Evolutionary conservation across 331 rosid species (phyloP).

Genomic region (Arachis monticola): DNA sequence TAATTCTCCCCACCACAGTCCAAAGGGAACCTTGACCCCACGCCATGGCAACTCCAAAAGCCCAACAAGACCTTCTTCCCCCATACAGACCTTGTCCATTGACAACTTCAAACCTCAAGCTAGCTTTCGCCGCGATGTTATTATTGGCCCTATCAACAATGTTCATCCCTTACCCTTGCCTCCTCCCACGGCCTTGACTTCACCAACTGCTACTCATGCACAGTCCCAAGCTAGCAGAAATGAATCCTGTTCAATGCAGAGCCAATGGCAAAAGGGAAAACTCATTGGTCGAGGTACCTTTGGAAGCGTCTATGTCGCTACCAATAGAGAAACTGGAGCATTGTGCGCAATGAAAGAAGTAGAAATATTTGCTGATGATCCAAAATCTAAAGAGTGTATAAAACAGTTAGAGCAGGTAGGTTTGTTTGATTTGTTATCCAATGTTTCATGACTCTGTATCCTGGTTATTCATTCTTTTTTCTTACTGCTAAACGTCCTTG

Average conservation of each 20-base stretch:
- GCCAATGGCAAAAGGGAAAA: conserved; percentile 92
- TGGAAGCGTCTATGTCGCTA: conserved; percentile 89
- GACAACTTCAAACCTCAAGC: conserved; percentile 38
- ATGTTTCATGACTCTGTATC: background rate
- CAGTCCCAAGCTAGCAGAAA: conserved; percentile 50
- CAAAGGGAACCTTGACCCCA: conserved; percentile 50
- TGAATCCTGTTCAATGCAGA: conserved; percentile 61
- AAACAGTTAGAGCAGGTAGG: conserved; percentile 91
- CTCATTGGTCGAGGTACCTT: conserved; percentile 97
- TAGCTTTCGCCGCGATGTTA: conserved; percentile 58
- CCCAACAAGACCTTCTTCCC: conserved; percentile 63
- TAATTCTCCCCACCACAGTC: conserved; percentile 70
- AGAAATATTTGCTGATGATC: conserved; percentile 80
- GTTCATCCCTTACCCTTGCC: conserved; percentile 93
- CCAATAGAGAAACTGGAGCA: conserved; percentile 88
- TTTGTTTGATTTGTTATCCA: background rate
- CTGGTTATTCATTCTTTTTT: conserved; percentile 7
- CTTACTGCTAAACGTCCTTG: conserved; percentile 1
- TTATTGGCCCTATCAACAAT: conserved; percentile 36
- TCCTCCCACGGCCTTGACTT: conserved; percentile 68
- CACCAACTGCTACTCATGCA: conserved; percentile 45
- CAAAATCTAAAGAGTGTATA: conserved; percentile 82
- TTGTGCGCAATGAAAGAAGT: conserved; percentile 98
- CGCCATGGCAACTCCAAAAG: conserved; percentile 44
- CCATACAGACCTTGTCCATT: conserved; percentile 57